Conservation (phyloP, 2,329 filamentous ascomycete genomes). For the Neonectria coccinea region DNA sequence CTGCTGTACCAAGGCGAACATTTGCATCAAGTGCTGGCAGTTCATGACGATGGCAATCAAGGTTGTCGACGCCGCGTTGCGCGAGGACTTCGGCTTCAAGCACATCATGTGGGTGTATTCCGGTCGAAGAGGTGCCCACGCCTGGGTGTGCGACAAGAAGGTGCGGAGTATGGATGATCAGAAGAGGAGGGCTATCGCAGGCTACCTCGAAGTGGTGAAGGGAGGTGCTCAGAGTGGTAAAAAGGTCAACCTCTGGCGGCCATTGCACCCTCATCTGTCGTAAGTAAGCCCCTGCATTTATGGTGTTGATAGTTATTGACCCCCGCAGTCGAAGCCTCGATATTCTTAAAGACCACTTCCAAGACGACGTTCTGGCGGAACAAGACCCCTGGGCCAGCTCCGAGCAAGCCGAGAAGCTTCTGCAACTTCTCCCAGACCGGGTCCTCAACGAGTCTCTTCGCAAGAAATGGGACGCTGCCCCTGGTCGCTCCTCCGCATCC, state of each 20-base stretch:
- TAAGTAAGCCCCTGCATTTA: constrained; percentile 53
- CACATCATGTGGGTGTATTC: constrained; percentile 99
- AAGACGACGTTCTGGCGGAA: constrained; percentile 80
- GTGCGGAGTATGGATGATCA: constrained; percentile 88
- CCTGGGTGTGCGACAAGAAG: constrained; percentile 95
- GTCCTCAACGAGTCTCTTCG: constrained; percentile 81
- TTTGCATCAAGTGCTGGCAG: constrained; percentile 93
- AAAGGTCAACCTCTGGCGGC: constrained; percentile 84
- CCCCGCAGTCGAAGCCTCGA: constrained; percentile 79
- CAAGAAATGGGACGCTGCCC: constrained; percentile 90
- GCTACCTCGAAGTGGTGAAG: constrained; percentile 90
- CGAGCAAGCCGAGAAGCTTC: constrained; percentile 79
- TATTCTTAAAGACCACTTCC: constrained; percentile 86
- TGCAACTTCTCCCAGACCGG: constrained; percentile 87
- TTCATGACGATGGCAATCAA: constrained; percentile 99
- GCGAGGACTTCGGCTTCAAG: constrained; percentile 95
- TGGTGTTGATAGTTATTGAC: constrained; percentile 32
- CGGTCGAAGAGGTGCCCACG: constrained; percentile 94
- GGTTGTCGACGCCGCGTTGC: constrained; percentile 85
- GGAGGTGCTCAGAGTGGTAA: constrained; percentile 89
- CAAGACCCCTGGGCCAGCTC: constrained; percentile 86
- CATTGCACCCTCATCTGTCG: constrained; percentile 89
- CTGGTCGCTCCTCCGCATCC: constrained; percentile 77
- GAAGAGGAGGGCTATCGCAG: constrained; percentile 84
- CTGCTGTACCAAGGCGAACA: constrained; percentile 93